Evolutionary conservation across 352 stramenopile genomes (phyloP), one percentile per base, ranked within the genome.

Genomic region (Globisporangium okanoganense): DNA sequence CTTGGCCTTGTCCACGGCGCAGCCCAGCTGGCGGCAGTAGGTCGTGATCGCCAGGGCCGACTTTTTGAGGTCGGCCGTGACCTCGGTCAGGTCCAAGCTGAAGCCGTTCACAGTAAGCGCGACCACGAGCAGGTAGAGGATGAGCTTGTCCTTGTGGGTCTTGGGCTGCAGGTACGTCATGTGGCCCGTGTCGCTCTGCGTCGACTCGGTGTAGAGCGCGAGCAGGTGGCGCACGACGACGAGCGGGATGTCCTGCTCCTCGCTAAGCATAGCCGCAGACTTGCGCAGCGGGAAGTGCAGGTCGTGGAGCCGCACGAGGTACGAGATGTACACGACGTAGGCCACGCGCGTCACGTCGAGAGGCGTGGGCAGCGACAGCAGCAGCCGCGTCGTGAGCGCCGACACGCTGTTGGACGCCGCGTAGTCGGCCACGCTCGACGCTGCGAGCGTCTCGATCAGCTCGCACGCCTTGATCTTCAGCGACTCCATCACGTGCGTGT

Each of bases 1-100:
- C 66, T 89, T 89, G 13, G 70, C 70, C 65, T 92, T 90, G 56
- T 92, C 81, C 7, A 91, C 78, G 1, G 71, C 27, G 56, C 82
- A 92, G 27, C 85, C 85, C n/a, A 94, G 65, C 44, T 92, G 82
- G 35, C 79, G 77, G 50, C 72, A 84, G 61, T 94, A 92, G 51
- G 71, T 62, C 20, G 76, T 75, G 25, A 93, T 66, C 58, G 78
- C 73, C 9, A 74, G 33, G 0, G 73, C 27, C 12, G 73, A 77
- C 41, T 71, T 75, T 72, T 94, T 94, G 20, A 94, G 72, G 56
- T 94, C 85, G 22, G 71, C 56, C 14, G 68, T 72, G 56, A 92
- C 57, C 43, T 90, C 82, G 12, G 82, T 82, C 45, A 94, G 70
- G 57, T 92, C 81, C 67, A 94, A 66, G 27, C 69, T 90, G 67